Evolutionary conservation across 192 early-diverging fungal species (phyloP), one percentile per base, ranked within the genome.

Genomic region (Umbelopsis isabellina): DNA sequence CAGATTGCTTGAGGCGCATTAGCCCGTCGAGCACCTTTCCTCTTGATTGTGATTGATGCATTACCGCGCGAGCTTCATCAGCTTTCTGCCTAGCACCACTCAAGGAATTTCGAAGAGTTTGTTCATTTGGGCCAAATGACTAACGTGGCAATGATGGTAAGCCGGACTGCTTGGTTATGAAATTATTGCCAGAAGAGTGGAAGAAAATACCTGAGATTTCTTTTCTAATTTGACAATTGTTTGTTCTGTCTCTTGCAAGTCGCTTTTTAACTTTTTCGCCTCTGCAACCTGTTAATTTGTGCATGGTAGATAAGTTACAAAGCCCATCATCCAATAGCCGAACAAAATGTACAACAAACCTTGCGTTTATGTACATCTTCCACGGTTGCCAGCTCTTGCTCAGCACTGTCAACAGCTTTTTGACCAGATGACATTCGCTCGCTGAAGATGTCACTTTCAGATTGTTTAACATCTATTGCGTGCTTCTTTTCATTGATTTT

Each of bases 361-460:
- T 86, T 82, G 30, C 75, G 20, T 11, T 48, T 85, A 3, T 71
- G 69, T 9, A 74, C 55, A 69, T 87, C 80, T 27, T 80, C 71
- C 49, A 92, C 35, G 12, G 75, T 76, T 15, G 70, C 52, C 25
- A 85, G 69, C 46, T 81, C 84, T 8, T 81, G 69, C 48, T 93
- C 83, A 20, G 91, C 90, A 53, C 89, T 79, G 65, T 88, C 82
- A 10, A 92, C 79, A 49, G 82, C 82, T 23, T 84, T 75, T 23
- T 74, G 81, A 0, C 77, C 78, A 0, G 86, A 85, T 22, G 80
- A 74, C n/a, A 79, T 79, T 66, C 87, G 87, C 45, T 90, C 86
- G 44, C 90, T 85, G 6, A 96, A 70, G 23, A 97, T 83, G n/a
- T 91, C 78, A 46, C 86, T 78, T 78, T 99, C 97, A 0, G 96